phyloP scores from a whole-genome alignment of 106 monocot species.

The Narthecium ossifragum region DNA sequence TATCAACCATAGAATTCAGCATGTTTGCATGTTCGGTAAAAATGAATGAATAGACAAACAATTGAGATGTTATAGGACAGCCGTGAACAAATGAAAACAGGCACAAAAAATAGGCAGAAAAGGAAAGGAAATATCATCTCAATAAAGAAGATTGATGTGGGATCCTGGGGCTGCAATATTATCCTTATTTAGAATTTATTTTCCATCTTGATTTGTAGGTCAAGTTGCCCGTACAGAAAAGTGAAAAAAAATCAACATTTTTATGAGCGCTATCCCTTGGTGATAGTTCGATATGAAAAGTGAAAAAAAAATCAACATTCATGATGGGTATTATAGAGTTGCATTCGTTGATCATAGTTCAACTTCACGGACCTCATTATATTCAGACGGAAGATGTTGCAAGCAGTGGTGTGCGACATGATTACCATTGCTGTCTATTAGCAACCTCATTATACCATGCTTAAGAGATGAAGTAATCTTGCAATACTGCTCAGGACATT shows the following conservation, averaged over 20 bases:
- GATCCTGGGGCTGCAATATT: too few species aligned
- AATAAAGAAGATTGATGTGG: too few species aligned
- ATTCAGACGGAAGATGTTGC: constrained; percentile 30
- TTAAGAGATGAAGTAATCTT: constrained; percentile 39
- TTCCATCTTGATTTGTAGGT: too few species aligned
- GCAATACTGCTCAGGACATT: constrained; percentile 29
- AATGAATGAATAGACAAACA: too few species aligned
- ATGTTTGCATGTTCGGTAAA: too few species aligned
- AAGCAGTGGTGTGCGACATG: constrained; percentile 66
- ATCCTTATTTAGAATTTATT: not conserved
- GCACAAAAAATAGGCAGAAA: too few species aligned
- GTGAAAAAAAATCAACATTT: not conserved
- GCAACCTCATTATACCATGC: constrained; percentile 27
- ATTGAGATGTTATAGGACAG: too few species aligned
- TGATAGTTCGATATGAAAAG: too few species aligned
- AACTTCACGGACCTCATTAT: constrained; percentile 24
- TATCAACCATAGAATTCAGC: too few species aligned
- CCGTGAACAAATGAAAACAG: too few species aligned
- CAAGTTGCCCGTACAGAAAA: not conserved
- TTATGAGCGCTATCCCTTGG: too few species aligned
- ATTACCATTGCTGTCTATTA: constrained; percentile 57
- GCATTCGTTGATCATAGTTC: not conserved
- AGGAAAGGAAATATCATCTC: too few species aligned
- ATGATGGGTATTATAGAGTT: not conserved
- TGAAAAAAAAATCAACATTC: not conserved